These are phyloP conservation scores for Solanum tarijense DNA, from an alignment of 257 asterid species.

Conservation along the genomic window DNA sequence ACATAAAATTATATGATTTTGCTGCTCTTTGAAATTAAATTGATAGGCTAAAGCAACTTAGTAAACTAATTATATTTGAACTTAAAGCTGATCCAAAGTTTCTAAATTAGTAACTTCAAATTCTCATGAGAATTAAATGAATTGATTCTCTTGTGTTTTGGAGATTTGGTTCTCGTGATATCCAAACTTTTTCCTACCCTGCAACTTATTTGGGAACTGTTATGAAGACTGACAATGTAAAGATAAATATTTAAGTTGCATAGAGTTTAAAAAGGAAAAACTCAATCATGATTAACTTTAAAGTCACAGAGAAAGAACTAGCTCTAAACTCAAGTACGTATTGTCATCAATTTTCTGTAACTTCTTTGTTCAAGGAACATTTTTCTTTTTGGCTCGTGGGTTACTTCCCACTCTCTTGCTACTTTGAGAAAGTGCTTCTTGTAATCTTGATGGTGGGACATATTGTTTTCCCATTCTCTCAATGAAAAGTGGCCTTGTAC, in stretches of 20 bases:
- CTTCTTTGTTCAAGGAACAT: too few relatives aligned
- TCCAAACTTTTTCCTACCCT: background rate
- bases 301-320: background rate
- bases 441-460: background rate
- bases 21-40: background rate
- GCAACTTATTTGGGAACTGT: too few relatives aligned
- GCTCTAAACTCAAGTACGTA: background rate
- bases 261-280: background rate
- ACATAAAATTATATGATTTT: too few relatives aligned
- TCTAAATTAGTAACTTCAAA: background rate
- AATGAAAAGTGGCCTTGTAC: too few relatives aligned
- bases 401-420: background rate
- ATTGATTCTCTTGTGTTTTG: background rate
- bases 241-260: conserved; percentile 4
- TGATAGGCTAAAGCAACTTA: background rate
- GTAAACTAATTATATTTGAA: background rate
- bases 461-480: too few relatives aligned
- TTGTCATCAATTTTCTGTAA: background rate
- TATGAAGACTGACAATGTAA: too few relatives aligned
- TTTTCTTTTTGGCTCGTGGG: background rate
- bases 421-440: background rate
- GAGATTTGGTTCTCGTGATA: conserved; percentile 64
- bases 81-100: background rate
- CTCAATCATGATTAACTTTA: background rate
- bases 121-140: background rate